Conservation (phyloP, 441 rosid genomes). For the Daphne laureola region DNA sequence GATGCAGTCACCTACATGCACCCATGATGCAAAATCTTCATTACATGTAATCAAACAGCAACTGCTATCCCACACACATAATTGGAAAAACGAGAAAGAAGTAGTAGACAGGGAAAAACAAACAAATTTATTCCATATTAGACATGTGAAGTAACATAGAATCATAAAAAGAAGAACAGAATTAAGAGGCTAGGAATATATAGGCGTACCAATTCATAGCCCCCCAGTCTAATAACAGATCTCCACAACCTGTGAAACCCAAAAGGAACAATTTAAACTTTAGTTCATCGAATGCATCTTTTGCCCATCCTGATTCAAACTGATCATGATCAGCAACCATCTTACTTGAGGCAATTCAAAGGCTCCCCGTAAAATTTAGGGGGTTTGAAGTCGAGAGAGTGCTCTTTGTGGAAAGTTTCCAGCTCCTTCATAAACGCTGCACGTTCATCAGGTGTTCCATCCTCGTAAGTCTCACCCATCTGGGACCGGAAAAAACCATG, state of each 20-base stretch:
- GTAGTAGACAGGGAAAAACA: too few relatives aligned
- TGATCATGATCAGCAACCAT: constrained; percentile 7
- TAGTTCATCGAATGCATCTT: constrained; percentile 2
- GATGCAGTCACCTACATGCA: constrained; percentile 70
- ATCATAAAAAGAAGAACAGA: too few relatives aligned
- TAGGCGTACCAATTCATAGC: constrained; percentile 77
- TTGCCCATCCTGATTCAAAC: constrained; percentile 2
- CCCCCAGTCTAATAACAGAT: constrained; percentile 74
- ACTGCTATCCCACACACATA: too few relatives aligned
- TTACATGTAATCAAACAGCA: neutral
- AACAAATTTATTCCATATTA: too few relatives aligned
- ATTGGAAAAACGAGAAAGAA: too few relatives aligned
- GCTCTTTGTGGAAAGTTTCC: constrained; percentile 58
- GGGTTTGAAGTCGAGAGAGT: constrained; percentile 61
- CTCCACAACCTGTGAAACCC: constrained; percentile 65
- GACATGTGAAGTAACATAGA: too few relatives aligned
- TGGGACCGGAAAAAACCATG: constrained; percentile 22
- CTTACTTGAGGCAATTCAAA: constrained; percentile 79
- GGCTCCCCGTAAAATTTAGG: constrained; percentile 91
- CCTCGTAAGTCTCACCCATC: constrained; percentile 55
- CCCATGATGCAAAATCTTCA: constrained; percentile 14
- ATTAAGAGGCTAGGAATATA: constrained; percentile 12
- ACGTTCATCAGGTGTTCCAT: constrained; percentile 64
- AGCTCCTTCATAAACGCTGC: constrained; percentile 78
- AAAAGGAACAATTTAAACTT: constrained; percentile 23